Evolutionary conservation across 1,284 basidiomycete genomes (phyloP), one percentile per base, ranked within the genome.

Genomic region (Trichosporon faecale): DNA sequence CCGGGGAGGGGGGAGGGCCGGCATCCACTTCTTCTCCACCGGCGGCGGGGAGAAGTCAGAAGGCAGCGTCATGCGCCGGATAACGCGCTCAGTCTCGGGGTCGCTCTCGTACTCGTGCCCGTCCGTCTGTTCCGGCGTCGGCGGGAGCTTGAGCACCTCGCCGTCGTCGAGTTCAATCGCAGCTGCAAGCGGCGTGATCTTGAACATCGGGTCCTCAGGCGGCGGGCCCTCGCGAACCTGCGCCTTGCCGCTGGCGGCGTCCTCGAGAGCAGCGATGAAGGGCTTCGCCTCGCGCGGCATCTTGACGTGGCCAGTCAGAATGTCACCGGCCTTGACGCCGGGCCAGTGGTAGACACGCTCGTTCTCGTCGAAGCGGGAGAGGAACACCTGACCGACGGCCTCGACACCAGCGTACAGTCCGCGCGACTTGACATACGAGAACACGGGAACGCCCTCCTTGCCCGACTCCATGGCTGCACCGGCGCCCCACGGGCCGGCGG

Each of bases 161-260:
- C 82, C 83, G 8, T 82, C 80, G 8, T 79, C 74, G 29, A 82
- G 73, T 14, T 73, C 72, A 11, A 67, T 33, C 6, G 60, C 61
- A 2, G 61, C 2, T 9, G 46, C 44, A 16, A 66, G 49, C 29
- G 68, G 68, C 0, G n/a, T 16, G 35, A 37, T 21, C 25, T 57
- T 27, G 66, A 61, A 61, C 52, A 35, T 69, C 44, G 35, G 35
- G 64, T 82, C 75, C 33, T 84, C 78, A 66, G 83, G 80, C 2
- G 77, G 75, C 8, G 78, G 77, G 31, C 81, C 84, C 29, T 79
- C 80, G 33, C 75, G 70, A 7, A 67, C 70, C 71, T 88, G 87
- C 0, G 87, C 86, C 14, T 75, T 72, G n/a, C 87, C 87, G 0
- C 82, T 77, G 68, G 86, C 86, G n/a, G 87, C 86, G 66, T 86